phyloP scores from a whole-genome alignment of 768 basidiomycete species.

The Gloeostereum incarnatum region DNA sequence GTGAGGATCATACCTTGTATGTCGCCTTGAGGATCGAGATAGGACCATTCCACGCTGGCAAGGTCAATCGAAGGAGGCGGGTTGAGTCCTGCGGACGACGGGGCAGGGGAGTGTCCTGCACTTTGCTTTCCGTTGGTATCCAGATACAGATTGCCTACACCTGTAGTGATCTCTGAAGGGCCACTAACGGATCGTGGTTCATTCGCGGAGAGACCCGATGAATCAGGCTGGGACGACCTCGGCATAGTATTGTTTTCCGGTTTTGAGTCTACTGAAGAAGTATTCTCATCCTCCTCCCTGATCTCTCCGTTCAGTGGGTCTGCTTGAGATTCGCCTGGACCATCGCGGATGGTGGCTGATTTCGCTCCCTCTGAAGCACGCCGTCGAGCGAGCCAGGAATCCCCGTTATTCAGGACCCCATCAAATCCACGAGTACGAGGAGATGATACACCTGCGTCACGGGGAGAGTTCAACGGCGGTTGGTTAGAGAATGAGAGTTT shows the following conservation, averaged over 20 bases:
- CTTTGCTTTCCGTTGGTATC: slow-evolving; percentile 9
- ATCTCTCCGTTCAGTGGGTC: slow-evolving; percentile 36
- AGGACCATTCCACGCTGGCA: slow-evolving; percentile 75
- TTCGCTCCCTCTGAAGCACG: slow-evolving; percentile 53
- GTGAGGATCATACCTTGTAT: slow-evolving; percentile 58
- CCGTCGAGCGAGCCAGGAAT: slow-evolving; percentile 60
- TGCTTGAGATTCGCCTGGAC: slow-evolving; percentile 28
- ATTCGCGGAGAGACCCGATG: no score
- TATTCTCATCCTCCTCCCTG: slow-evolving; percentile 52
- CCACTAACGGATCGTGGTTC: not conserved
- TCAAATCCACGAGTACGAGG: slow-evolving; percentile 66
- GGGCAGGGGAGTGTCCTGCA: slow-evolving; percentile 9
- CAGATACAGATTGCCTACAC: slow-evolving; percentile 10
- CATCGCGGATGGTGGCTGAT: slow-evolving; percentile 23
- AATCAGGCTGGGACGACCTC: not conserved
- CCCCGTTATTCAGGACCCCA: slow-evolving; percentile 58
- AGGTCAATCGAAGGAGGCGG: slow-evolving; percentile 44
- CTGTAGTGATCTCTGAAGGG: slow-evolving; percentile 3
- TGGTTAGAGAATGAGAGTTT: slow-evolving; percentile 66
- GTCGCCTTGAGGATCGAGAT: slow-evolving; percentile 87
- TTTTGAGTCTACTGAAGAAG: not conserved
- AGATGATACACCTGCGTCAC: slow-evolving; percentile 51
- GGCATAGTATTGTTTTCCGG: not conserved
- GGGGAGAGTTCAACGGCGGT: slow-evolving; percentile 42
- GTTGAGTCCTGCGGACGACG: slow-evolving; percentile 12